Conservation (phyloP, 345 rosid species). For the Gossypium raimondii region DNA sequence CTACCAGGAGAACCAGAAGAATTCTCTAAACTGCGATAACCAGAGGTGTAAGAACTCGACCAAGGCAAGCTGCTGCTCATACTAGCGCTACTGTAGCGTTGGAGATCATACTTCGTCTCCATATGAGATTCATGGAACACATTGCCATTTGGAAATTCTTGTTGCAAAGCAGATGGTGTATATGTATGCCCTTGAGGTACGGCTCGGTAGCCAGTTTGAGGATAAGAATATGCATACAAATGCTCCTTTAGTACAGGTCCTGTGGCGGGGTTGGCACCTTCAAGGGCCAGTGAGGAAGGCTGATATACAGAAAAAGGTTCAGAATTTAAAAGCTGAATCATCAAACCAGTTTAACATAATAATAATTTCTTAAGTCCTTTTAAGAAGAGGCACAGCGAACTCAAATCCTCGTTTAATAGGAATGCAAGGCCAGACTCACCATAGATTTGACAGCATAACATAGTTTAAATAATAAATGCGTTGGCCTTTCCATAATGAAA, state of each 20-base stretch:
- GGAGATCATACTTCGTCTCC: slow-evolving; percentile 22
- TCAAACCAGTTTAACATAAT: background rate
- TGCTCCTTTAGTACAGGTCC: slow-evolving; percentile 18
- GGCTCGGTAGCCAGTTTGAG: slow-evolving; percentile 22
- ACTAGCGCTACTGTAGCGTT: slow-evolving; percentile 12
- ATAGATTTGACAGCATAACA: background rate
- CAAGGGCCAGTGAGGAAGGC: slow-evolving; percentile 17
- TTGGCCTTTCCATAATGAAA: background rate
- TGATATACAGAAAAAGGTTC: slow-evolving; percentile 18
- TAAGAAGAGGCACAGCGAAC: background rate
- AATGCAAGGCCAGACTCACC: background rate
- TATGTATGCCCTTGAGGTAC: slow-evolving; percentile 21
- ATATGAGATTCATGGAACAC: slow-evolving; percentile 24
- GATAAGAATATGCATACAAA: slow-evolving; percentile 13
- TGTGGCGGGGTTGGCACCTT: slow-evolving; percentile 14
- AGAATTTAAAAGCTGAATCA: slow-evolving; percentile 25
- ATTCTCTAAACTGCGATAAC: slow-evolving; percentile 27
- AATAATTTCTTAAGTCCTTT: background rate
- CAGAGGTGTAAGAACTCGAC: slow-evolving; percentile 17
- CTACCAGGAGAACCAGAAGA: slow-evolving; percentile 21
- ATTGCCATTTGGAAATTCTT: slow-evolving; percentile 20
- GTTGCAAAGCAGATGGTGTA: slow-evolving; percentile 26
- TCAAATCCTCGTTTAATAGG: background rate
- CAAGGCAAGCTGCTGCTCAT: slow-evolving; percentile 26
- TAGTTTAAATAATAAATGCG: background rate